phyloP scores from a whole-genome alignment of 768 basidiomycete species.

The Paxillus involutus region DNA sequence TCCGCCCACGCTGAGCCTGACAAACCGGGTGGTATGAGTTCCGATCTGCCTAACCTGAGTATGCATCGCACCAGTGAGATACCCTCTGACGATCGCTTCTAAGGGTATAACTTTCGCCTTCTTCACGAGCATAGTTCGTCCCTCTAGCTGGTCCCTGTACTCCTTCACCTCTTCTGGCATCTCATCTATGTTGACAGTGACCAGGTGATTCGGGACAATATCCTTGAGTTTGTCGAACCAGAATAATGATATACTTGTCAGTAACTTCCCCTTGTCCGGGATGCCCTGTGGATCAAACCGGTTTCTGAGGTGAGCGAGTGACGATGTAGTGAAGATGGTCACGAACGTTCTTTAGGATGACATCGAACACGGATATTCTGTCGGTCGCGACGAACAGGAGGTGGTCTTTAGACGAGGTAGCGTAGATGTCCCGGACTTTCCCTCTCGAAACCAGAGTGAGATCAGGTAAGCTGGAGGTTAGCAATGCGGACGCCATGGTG shows the following conservation, averaged over 20 bases:
- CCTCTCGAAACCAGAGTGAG: slow-evolving; percentile 80
- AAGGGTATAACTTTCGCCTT: slow-evolving; percentile 88
- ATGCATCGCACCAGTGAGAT: slow-evolving; percentile 76
- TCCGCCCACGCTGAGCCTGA: slow-evolving; percentile 95
- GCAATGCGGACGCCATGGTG: slow-evolving; percentile 39
- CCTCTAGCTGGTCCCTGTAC: slow-evolving; percentile 76
- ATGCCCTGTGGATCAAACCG: slow-evolving; percentile 63
- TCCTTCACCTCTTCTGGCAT: slow-evolving; percentile 81
- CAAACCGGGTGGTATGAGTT: slow-evolving; percentile 6
- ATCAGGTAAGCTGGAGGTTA: slow-evolving; percentile 55
- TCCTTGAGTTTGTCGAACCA: slow-evolving; percentile 86
- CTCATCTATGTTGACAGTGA: slow-evolving; percentile 70
- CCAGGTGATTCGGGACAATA: slow-evolving; percentile 88
- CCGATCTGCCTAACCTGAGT: not conserved
- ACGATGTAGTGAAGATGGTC: not conserved
- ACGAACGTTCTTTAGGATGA: slow-evolving; percentile 89
- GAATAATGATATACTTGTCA: slow-evolving; percentile 89
- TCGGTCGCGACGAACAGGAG: slow-evolving; percentile 95
- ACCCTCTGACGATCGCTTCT: slow-evolving; percentile 95
- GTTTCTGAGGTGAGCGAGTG: not conserved
- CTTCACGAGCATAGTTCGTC: slow-evolving; percentile 86
- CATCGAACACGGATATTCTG: slow-evolving; percentile 95
- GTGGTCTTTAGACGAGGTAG: slow-evolving; percentile 63
- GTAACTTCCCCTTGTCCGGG: slow-evolving; percentile 86
- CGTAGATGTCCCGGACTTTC: slow-evolving; percentile 96